Evolutionary conservation across 164 flowering plant species (phyloP), one percentile per base, ranked within the genome.

Genomic region (Macadamia tetraphylla): DNA sequence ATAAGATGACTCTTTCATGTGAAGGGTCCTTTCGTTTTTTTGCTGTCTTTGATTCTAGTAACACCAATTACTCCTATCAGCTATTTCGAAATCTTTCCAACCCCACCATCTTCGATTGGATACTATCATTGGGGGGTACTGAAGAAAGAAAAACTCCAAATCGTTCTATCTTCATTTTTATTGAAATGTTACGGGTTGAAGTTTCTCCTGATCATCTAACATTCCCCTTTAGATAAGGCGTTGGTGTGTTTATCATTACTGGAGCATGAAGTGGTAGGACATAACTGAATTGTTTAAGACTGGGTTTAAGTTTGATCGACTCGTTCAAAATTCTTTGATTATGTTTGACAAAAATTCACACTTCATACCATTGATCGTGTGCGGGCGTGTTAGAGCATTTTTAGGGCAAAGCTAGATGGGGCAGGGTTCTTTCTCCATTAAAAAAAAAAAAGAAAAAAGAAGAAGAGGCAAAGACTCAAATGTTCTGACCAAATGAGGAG

Each of bases 171-270:
- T 73, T 76, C 0, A 6, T 85, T 23, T 89, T 82, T 56, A 73
- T 78, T 32, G 29, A 77, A 68, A 89, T 93, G 97, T 56, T 83
- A 75, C 82, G 77, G 2, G 43, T 10, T 57, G 87, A 86, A 8
- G 75, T 87, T 67, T 61, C 73, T 0, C 89, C 92, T 0, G 90
- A 91, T 64, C 69, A 88, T 60, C 29, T 85, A 30, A 91, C 94
- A 0, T 88, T 79, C 81, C 98, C 94, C 18, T 91, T 89, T 91
- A 6, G 80, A 72, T 0, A 91, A 89, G 79, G 85, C 96, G 0
- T 73, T 83, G 2, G 81, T 94, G 1, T 75, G 84, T 1, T 57
- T 88, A 17, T 69, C 73, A 32, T 78, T 77, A 29, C 13, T 49
- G 44, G 76, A 66, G 30, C 79, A 78, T 64, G 94, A 88, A 0